Percentiles rank a stretch among this genome's conserved stretches.
Evolutionary conservation across 2,329 filamentous ascomycete species (phyloP).

Genomic region (Aureobasidium uvarum): DNA sequence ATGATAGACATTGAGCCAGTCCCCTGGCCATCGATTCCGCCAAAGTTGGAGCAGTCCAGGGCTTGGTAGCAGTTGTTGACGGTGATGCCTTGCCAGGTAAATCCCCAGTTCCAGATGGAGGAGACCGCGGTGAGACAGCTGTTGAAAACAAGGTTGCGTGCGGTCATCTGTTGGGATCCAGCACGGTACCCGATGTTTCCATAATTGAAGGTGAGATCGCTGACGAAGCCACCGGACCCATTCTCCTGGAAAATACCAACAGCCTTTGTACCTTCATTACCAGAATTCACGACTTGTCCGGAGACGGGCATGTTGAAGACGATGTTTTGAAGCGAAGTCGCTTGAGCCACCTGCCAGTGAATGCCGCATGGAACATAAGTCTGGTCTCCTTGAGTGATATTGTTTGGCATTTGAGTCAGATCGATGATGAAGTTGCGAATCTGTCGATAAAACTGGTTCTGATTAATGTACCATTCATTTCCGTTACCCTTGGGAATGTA

Average conservation of each 20-base stretch:
- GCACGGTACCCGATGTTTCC: constrained; percentile 74
- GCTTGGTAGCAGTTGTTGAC: constrained; percentile 60
- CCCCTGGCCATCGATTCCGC: background rate
- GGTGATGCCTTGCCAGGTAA: constrained; percentile 71
- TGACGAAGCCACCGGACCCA: constrained; percentile 72
- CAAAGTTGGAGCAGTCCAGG: constrained; percentile 52
- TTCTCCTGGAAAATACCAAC: constrained; percentile 61
- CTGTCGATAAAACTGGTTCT: constrained; percentile 55
- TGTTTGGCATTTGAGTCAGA: constrained; percentile 37
- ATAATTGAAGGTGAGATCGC: constrained; percentile 77
- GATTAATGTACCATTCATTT: constrained; percentile 30
- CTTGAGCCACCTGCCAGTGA: constrained; percentile 68
- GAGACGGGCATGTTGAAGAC: constrained; percentile 48
- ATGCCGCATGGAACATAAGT: constrained; percentile 44
- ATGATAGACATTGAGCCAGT: constrained; percentile 45
- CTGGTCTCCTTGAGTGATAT: constrained; percentile 45
- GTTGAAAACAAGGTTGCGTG: constrained; percentile 77
- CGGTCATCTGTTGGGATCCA: constrained; percentile 85
- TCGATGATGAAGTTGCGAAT: constrained; percentile 59
- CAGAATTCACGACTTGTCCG: background rate
- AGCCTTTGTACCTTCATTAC: constrained; percentile 30
- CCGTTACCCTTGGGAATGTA: background rate
- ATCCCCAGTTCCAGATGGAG: constrained; percentile 89
- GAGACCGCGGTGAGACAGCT: constrained; percentile 77
- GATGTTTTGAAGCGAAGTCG: constrained; percentile 59